Base-by-base conservation (phyloP, 106 monocot species). In the Xerophyta viscosa region DNA sequence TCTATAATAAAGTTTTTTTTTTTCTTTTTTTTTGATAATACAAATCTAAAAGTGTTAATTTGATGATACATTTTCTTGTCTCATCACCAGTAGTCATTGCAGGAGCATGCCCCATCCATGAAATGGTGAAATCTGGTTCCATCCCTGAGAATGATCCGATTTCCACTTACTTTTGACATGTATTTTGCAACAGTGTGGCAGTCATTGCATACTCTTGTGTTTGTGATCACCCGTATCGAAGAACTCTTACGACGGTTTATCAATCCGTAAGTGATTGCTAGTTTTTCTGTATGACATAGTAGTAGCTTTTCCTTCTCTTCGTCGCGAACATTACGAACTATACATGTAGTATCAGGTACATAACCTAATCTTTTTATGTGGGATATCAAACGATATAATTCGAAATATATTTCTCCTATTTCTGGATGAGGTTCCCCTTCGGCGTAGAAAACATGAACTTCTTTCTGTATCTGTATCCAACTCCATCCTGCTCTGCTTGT, bases 141-240 rank as follows among this genome's bases (percentile, higher is more conserved):
- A 36, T 78, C 87, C 58, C 71, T 69, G 11, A 87, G 53, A 63
- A 66, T 52, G 42, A 87, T 87, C 41, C 75, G 54, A 2, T 71
- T 61, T 7, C 31, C 57, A 6, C 57, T 58, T 20, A 76, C 23
- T 52, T 30, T 44, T 11, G 88, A 88, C 20, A 66, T 36, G 47
- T 66, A 66, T 71, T 73, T 83, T 8, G 76, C 72, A 58, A 71
- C 47, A 2, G 20, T 68, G 49, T 88, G 88, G 29, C 88, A 83
- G 60, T 83, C 88, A 43, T 67, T 73, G 54, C 83, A 83, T 28
- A 79, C 55, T 52, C 88, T 76, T 5, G 79, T 65, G 41, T 72
- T 88, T 48, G 65, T 88, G 5, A 83, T 72, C 48, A 88, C 75
- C 50, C 82, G 68, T 13, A 88, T 64, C 14, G 63, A 50, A 5